Evolutionary conservation across 2,329 filamentous ascomycete species (phyloP).

Genomic region (Seiridium unicorne): DNA sequence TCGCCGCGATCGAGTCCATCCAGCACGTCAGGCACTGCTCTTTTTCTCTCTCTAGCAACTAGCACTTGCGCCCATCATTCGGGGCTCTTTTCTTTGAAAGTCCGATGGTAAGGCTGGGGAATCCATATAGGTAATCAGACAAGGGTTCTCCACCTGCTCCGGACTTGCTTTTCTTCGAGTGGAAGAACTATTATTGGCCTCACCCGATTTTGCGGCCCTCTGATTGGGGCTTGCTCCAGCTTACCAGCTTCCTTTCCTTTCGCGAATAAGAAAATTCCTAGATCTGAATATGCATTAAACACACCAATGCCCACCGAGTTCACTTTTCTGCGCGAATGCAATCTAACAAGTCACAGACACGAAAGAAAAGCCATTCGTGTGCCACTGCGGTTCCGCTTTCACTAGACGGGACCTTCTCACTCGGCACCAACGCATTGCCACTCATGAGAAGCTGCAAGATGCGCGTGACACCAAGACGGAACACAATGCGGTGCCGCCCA

Average conservation of each 20-base stretch:
- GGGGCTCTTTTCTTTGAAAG: too few species aligned
- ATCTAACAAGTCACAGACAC: constrained; percentile 31
- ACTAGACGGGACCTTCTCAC: constrained; percentile 43
- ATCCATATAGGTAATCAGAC: too few species aligned
- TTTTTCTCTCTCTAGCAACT: too few species aligned
- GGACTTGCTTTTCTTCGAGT: too few species aligned
- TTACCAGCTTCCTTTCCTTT: background rate
- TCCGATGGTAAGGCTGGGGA: too few species aligned
- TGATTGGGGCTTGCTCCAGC: too few species aligned
- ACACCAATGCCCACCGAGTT: background rate
- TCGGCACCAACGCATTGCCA: constrained; percentile 38
- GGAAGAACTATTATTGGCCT: too few species aligned
- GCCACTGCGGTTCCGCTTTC: constrained; percentile 42
- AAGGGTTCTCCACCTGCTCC: too few species aligned
- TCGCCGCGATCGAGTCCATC: too few species aligned
- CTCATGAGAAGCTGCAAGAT: constrained; percentile 24
- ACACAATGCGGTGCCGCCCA: constrained; percentile 20
- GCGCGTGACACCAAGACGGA: constrained; percentile 20
- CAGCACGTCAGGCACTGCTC: too few species aligned
- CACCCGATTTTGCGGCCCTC: too few species aligned
- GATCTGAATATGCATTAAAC: background rate
- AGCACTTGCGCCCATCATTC: too few species aligned
- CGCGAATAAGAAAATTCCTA: background rate
- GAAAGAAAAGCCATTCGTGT: constrained; percentile 46
- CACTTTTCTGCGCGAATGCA: background rate